Base-by-base conservation (phyloP, 129 eudicot species). In the Flaveria ramosissima region DNA sequence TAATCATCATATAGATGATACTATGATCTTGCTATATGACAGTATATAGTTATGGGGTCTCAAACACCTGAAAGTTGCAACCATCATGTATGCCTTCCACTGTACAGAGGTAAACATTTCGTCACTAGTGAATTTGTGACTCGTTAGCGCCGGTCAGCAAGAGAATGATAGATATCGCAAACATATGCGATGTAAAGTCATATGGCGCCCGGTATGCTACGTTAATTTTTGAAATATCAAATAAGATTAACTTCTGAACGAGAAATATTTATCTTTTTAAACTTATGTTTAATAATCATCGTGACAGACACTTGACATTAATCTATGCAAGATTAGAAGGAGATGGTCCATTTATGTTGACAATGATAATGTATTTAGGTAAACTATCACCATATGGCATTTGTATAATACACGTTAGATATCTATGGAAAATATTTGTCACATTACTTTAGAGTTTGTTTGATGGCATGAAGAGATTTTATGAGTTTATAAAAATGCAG, bases 391-490 rank as follows among this genome's bases (percentile, higher is more conserved):
- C 47, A 64, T 30, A 64, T 24, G 26, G 42, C 68, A 13, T 27
- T 61, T 7, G 20, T 64, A 7, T 30, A 64, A 56, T 16, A 60
- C 45, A 32, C 46, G 16, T 64, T 32, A 14, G 32, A 64, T 32
- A 61, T 12, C 17, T 61, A 26, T 12, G 68, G 41, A 61, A 61
- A 21, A 4, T 56, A 61, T 61, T 61, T 61, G 67, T 12, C 2
- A n/a, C 20, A 7, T 62, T 27, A 62, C 9, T 62, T 62, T 62
- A 62, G 17, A 30, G 46, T 32, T 36, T 30, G 48, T 36, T 64
- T 64, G 70, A 64, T 64, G 45, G 13, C 46, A 62, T 62, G 47
- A 64, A 64, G 23, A 30, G 46, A 64, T 64, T 64, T 64, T 16
- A 30, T 64, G 48, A 36, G 70, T 36, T 64, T 64, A 32, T 64